Evolutionary conservation across 2,329 filamentous ascomycete genomes (phyloP).

Genomic region (Penicillium sp.): DNA sequence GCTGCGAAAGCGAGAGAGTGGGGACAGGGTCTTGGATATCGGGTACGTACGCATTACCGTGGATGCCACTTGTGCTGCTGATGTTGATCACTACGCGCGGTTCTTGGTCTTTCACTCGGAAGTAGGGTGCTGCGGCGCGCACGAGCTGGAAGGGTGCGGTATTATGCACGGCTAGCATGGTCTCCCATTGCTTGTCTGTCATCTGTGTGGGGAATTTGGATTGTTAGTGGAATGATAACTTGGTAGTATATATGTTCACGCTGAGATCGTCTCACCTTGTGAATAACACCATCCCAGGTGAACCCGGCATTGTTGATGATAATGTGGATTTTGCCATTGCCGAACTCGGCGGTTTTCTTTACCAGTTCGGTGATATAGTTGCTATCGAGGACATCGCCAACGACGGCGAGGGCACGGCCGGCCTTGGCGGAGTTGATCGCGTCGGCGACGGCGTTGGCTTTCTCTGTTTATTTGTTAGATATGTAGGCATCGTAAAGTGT

Average conservation of each 20-base stretch:
- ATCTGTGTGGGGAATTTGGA: conserved; percentile 49
- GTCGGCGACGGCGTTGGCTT: conserved; percentile 66
- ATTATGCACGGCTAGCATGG: conserved; percentile 78
- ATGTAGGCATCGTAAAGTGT: not conserved
- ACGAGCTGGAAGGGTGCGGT: conserved; percentile 84
- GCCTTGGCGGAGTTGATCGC: conserved; percentile 64
- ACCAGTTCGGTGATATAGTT: conserved; percentile 72
- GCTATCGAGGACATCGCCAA: conserved; percentile 73
- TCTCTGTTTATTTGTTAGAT: conserved; percentile 51
- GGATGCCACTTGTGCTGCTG: conserved; percentile 74
- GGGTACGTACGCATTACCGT: conserved; percentile 67
- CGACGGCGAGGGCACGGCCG: conserved; percentile 68
- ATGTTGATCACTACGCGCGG: conserved; percentile 80
- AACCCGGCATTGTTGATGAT: conserved; percentile 91
- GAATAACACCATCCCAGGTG: conserved; percentile 90
- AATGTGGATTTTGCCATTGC: conserved; percentile 83
- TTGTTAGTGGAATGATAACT: not conserved
- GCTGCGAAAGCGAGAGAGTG: not conserved
- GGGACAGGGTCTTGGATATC: not conserved
- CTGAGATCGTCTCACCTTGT: conserved; percentile 58
- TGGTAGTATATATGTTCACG: not conserved
- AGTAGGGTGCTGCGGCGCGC: conserved; percentile 77
- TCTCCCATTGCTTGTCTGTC: conserved; percentile 88
- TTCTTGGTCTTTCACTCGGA: conserved; percentile 81
- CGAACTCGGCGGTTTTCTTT: conserved; percentile 73